A percentile compares a stretch with the other conserved stretches of the same genome.
These are phyloP conservation scores for Purpureocillium takamizusanense DNA, from an alignment of 2,329 filamentous ascomycete species.

Conservation along the genomic window DNA sequence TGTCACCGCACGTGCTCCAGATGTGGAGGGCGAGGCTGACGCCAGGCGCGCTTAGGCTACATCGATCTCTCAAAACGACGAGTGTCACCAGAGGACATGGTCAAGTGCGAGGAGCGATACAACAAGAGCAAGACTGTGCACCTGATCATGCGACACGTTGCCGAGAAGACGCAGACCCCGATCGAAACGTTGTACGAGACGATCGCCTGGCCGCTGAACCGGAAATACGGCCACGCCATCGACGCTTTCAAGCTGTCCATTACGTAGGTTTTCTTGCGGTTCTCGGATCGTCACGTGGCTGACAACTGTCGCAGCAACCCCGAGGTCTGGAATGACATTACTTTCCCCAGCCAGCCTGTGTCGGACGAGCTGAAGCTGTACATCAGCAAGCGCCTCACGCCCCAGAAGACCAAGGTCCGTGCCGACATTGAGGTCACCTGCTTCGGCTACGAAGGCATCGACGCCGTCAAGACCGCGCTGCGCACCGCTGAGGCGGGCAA, in stretches of 20 bases:
- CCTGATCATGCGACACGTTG: constrained; percentile 97
- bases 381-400: constrained; percentile 93
- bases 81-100: constrained; percentile 93
- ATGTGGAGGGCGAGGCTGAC: constrained; percentile 13
- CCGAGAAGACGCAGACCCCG: constrained; percentile 91
- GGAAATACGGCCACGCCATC: constrained; percentile 92
- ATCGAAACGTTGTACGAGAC: constrained; percentile 90
- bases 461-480: constrained; percentile 90
- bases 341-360: constrained; percentile 77
- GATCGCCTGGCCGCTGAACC: constrained; percentile 96
- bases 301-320: constrained; percentile 57
- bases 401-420: constrained; percentile 97
- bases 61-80: constrained; percentile 98
- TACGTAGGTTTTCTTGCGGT: constrained; percentile 51
- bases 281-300: constrained; percentile 1
- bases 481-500: constrained; percentile 87
- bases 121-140: constrained; percentile 99
- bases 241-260: constrained; percentile 99
- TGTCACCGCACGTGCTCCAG: constrained; percentile 12
- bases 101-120: constrained; percentile 98
- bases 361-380: constrained; percentile 88
- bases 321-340: constrained; percentile 89
- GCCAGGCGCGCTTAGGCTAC: constrained; percentile 47
- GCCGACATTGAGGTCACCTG: constrained; percentile 95
- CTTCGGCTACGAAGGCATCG: constrained; percentile 95